Percentiles rank a stretch among this genome's conserved stretches.
These are phyloP conservation scores for Diospyros kaki DNA, from an alignment of 148 eudicot species.

Conservation along the genomic window DNA sequence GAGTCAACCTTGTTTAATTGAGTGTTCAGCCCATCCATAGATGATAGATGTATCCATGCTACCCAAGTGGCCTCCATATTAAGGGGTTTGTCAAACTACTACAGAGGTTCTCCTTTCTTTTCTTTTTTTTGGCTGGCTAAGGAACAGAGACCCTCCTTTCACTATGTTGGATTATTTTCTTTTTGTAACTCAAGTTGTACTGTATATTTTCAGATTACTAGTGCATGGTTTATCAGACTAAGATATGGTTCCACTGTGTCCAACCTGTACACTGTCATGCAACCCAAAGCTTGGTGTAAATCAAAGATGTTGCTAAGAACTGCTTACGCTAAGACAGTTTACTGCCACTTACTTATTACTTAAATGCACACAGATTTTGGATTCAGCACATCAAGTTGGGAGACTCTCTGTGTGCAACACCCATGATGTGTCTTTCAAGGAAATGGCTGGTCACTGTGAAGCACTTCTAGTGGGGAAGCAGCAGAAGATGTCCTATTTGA, in stretches of 20 bases:
- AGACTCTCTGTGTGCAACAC: constrained; percentile 70
- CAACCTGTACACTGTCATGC: neutral
- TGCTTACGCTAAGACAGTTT: neutral
- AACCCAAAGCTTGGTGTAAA: no score
- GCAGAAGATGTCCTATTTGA: constrained; percentile 79
- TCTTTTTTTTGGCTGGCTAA: no score
- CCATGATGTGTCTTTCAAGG: constrained; percentile 73
- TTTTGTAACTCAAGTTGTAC: neutral
- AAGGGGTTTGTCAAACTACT: neutral
- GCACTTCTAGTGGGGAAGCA: constrained; percentile 78
- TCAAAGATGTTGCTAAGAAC: no score
- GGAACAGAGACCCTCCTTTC: no score
- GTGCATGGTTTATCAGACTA: neutral
- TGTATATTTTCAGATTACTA: neutral
- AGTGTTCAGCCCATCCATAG: no score
- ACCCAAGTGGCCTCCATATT: neutral
- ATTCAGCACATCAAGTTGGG: constrained; percentile 79
- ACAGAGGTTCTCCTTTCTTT: neutral
- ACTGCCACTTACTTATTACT: neutral
- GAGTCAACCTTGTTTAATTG: no score
- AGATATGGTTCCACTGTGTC: neutral
- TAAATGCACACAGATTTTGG: constrained; percentile 52
- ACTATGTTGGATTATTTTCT: neutral
- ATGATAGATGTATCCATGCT: neutral
- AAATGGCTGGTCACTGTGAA: constrained; percentile 90